These are phyloP conservation scores for Cercospora sp. DNA, from an alignment of 2,329 filamentous ascomycete genomes.

Conservation along the genomic window DNA sequence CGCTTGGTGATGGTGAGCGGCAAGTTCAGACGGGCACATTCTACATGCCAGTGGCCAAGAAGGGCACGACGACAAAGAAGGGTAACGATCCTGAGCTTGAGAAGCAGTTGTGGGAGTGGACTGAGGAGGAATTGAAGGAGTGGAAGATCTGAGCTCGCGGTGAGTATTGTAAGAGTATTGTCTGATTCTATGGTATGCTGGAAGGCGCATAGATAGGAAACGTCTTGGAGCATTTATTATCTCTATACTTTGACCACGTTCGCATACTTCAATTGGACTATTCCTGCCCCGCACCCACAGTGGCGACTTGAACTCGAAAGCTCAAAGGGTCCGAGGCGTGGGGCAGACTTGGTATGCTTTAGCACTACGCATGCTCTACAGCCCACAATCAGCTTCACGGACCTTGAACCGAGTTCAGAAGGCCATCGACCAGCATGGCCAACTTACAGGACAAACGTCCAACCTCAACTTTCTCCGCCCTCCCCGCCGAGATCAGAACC, in stretches of 20 bases:
- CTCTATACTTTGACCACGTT: background rate
- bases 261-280: background rate
- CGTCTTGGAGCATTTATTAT: background rate
- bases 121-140: slow-evolving; percentile 27
- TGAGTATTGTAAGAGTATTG: background rate
- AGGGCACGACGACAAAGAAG: slow-evolving; percentile 26
- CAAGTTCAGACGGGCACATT: slow-evolving; percentile 35
- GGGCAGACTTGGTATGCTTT: background rate
- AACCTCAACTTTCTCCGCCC: background rate
- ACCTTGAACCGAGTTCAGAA: background rate
- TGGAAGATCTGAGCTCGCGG: slow-evolving; percentile 10
- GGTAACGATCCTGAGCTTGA: slow-evolving; percentile 33
- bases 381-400: background rate
- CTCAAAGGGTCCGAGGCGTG: background rate
- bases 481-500: slow-evolving; percentile 44
- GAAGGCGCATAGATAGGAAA: background rate
- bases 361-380: background rate
- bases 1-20: slow-evolving; percentile 38
- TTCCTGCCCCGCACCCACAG: background rate
- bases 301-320: background rate
- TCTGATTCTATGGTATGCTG: background rate
- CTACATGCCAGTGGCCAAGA: slow-evolving; percentile 46
- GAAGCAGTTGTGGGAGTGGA: slow-evolving; percentile 43
- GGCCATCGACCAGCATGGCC: background rate
- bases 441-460: background rate